These are phyloP conservation scores for Lentinula sp. DNA, from an alignment of 768 basidiomycete genomes.

Conservation along the genomic window DNA sequence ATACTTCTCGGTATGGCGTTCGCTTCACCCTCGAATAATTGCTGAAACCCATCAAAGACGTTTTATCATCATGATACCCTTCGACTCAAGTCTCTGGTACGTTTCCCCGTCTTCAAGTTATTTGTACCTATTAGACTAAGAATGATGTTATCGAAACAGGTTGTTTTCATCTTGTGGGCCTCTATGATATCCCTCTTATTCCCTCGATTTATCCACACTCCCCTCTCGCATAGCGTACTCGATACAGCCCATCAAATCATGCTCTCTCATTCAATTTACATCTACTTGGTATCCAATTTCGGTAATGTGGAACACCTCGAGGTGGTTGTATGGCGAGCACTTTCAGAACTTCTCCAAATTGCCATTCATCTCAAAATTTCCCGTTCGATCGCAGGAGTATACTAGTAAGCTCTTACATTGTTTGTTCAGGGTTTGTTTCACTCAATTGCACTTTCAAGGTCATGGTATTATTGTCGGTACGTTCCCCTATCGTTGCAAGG, in stretches of 20 bases:
- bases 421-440: neutral
- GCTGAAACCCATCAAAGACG: neutral
- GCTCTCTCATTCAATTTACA: conserved; percentile 2
- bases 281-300: neutral
- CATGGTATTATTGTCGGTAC: conserved; percentile 4
- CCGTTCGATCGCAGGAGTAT: neutral
- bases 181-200: neutral
- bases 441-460: neutral
- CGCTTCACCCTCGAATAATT: neutral
- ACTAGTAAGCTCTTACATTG: neutral
- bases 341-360: neutral
- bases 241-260: conserved; percentile 5
- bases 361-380: neutral
- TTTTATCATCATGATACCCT: neutral
- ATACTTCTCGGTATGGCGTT: neutral
- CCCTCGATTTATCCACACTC: neutral
- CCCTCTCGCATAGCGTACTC: neutral
- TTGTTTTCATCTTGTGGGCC: conserved; percentile 1
- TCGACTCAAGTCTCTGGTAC: neutral
- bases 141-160: neutral
- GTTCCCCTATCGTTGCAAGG: neutral
- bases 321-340: neutral
- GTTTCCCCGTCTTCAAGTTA: neutral
- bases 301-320: neutral
- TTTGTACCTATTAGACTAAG: neutral